These are phyloP conservation scores for Pseudogymnoascus sp. DNA, from an alignment of 2,329 filamentous ascomycete species.

Conservation along the genomic window DNA sequence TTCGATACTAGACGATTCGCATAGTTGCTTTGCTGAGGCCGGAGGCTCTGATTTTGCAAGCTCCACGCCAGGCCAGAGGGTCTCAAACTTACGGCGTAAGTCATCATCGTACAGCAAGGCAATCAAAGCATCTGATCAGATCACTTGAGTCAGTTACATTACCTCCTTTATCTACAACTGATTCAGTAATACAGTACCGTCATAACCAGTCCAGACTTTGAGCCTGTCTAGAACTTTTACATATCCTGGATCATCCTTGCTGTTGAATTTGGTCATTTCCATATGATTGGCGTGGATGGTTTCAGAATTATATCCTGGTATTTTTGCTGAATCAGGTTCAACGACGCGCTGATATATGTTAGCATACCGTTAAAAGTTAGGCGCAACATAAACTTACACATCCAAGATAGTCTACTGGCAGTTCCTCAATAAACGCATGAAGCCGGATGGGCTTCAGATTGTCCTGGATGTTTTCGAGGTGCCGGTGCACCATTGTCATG, in stretches of 20 bases:
- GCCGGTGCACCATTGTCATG: slow-evolving; percentile 21
- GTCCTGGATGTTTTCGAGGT: slow-evolving; percentile 8
- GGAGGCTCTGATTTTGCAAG: background rate
- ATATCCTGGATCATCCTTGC: slow-evolving; percentile 13
- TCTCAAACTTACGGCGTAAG: background rate
- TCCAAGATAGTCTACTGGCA: slow-evolving; percentile 23
- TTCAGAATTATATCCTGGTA: slow-evolving; percentile 25
- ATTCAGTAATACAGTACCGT: background rate
- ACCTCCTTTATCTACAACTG: background rate
- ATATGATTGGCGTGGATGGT: slow-evolving; percentile 29
- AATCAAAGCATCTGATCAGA: background rate
- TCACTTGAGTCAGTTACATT: background rate
- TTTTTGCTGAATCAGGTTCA: slow-evolving; percentile 26
- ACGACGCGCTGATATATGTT: slow-evolving; percentile 19
- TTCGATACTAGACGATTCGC: background rate
- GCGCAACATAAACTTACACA: slow-evolving; percentile 5
- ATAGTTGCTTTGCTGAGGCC: background rate
- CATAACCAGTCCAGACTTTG: background rate
- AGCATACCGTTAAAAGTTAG: background rate
- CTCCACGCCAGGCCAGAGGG: background rate
- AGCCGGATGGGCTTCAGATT: slow-evolving; percentile 20
- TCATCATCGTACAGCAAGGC: background rate
- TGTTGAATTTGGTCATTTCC: slow-evolving; percentile 29
- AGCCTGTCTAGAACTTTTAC: slow-evolving; percentile 7
- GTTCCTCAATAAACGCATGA: slow-evolving; percentile 33